These are phyloP conservation scores for Arachnomyces sp. DNA, from an alignment of 2,329 filamentous ascomycete species.

Conservation along the genomic window DNA sequence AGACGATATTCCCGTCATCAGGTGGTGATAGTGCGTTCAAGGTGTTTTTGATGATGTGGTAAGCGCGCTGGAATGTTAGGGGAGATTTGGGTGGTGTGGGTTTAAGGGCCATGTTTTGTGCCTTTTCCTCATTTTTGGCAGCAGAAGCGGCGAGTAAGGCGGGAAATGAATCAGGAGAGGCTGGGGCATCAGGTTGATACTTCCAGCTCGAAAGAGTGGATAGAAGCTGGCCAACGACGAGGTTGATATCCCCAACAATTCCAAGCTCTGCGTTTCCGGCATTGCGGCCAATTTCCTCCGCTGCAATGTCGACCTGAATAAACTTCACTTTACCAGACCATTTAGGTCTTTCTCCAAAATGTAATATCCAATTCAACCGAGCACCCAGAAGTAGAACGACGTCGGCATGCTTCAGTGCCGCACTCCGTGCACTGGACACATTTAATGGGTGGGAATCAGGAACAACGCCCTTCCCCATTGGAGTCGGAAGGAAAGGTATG, in stretches of 20 bases:
- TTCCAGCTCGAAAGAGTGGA: conserved; percentile 36
- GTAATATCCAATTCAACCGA: conserved; percentile 51
- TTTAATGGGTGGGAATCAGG: conserved; percentile 47
- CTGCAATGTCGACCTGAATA: conserved; percentile 48
- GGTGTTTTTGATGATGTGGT: conserved; percentile 44
- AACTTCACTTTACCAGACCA: conserved; percentile 44
- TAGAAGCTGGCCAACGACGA: conserved; percentile 42
- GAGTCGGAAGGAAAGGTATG: conserved; percentile 50
- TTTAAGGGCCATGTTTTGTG: conserved; percentile 34
- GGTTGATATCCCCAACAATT: conserved; percentile 44
- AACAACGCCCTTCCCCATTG: conserved; percentile 52
- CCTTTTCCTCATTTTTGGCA: conserved; percentile 41
- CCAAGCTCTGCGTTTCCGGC: conserved; percentile 40
- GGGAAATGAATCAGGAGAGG: conserved; percentile 27
- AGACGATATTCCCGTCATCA: conserved; percentile 42
- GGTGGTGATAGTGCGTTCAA: conserved; percentile 40
- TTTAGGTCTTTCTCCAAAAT: conserved; percentile 48
- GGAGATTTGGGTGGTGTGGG: conserved; percentile 27
- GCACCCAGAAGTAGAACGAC: conserved; percentile 49
- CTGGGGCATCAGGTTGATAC: conserved; percentile 29
- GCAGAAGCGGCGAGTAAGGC: conserved; percentile 22
- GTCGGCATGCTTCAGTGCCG: conserved; percentile 46
- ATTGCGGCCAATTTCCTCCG: conserved; percentile 48
- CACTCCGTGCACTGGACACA: conserved; percentile 45
- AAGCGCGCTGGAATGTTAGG: conserved; percentile 45